phyloP scores from a whole-genome alignment of 1,284 basidiomycete species.

The Leccinum laetum region DNA sequence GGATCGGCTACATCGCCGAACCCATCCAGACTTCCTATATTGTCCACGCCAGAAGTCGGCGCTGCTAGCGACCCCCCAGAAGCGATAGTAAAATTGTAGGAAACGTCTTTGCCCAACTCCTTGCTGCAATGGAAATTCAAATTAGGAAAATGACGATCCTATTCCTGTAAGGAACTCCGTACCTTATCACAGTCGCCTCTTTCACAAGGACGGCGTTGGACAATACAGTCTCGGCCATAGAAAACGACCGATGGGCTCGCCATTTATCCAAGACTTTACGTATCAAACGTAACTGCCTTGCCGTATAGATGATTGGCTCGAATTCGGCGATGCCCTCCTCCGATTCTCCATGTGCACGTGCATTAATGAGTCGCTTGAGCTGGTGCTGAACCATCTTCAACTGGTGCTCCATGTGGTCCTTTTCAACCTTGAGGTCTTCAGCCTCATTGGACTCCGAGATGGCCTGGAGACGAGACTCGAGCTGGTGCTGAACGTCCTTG shows the following conservation, averaged over 20 bases:
- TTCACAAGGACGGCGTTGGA: conserved; percentile 87
- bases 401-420: conserved; percentile 90
- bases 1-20: conserved; percentile 93
- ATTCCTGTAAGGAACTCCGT: conserved; percentile 23
- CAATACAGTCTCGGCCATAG: conserved; percentile 90
- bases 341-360: conserved; percentile 74
- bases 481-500: conserved; percentile 69
- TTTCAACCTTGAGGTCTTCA: conserved; percentile 85
- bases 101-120: conserved; percentile 82
- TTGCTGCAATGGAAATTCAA: conserved; percentile 49
- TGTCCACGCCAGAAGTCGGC: conserved; percentile 83
- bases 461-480: conserved; percentile 74
- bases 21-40: conserved; percentile 86
- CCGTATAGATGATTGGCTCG: conserved; percentile 80
- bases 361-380: conserved; percentile 81
- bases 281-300: conserved; percentile 79
- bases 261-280: conserved; percentile 82
- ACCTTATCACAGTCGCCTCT: conserved; percentile 96
- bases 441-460: conserved; percentile 73
- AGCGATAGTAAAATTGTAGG: conserved; percentile 91
- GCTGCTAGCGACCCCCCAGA: conserved; percentile 81
- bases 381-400: conserved; percentile 79
- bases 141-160: conserved; percentile 9
- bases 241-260: conserved; percentile 82
- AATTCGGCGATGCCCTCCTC: conserved; percentile 61